Evolutionary conservation across 352 stramenopile genomes (phyloP).

Genomic region (Globisporangium emineosum): DNA sequence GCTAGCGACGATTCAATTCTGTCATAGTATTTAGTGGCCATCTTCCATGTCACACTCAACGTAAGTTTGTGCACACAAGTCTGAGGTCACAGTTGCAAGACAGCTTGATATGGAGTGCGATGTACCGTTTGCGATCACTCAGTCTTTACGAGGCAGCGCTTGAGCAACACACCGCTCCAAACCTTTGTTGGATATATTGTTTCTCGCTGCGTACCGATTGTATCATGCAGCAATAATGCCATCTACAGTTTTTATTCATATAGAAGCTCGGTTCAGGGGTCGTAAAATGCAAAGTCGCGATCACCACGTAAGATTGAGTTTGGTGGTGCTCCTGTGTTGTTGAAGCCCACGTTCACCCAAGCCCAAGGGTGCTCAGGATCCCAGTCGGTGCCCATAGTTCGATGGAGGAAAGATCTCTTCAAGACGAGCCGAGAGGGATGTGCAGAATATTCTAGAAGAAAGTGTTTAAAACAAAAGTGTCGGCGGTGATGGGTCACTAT

Average conservation of each 20-base stretch:
- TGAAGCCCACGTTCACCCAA: neutral
- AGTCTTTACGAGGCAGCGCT: too few relatives aligned
- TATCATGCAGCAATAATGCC: neutral
- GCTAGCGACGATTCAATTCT: too few relatives aligned
- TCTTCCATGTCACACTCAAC: too few relatives aligned
- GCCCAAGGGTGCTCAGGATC: neutral
- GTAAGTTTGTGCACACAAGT: neutral
- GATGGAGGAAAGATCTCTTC: neutral
- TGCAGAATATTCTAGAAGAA: conserved; percentile 11
- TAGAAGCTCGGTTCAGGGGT: neutral
- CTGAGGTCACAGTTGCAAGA: too few relatives aligned
- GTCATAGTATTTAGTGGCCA: too few relatives aligned
- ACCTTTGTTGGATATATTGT: neutral
- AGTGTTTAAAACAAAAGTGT: neutral
- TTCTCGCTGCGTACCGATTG: neutral
- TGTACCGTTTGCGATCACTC: too few relatives aligned
- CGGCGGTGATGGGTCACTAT: neutral
- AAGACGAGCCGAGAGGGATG: neutral
- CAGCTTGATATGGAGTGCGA: too few relatives aligned
- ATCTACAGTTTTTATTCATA: neutral
- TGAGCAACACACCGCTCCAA: neutral
- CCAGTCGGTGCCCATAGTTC: neutral
- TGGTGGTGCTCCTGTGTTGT: neutral
- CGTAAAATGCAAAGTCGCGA: neutral
- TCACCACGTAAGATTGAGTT: neutral